Percentiles rank a stretch among this genome's conserved stretches.
phyloP scores from a whole-genome alignment of 495 filamentous ascomycete genomes.

The Annulohypoxylon nitens region DNA sequence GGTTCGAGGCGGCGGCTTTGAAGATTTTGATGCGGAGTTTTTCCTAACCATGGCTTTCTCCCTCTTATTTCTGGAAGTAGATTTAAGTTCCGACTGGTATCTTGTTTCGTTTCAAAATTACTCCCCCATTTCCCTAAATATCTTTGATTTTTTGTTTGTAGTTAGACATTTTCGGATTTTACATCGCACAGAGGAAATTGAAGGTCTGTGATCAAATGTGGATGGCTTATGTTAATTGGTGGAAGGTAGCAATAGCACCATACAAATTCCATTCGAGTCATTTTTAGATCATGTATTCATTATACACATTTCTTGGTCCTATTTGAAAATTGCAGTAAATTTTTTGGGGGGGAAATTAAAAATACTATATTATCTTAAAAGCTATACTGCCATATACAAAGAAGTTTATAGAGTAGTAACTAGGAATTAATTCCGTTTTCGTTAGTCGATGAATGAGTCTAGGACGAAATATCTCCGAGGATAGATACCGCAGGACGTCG shows the following conservation, averaged over 20 bases:
- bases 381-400: too few species aligned
- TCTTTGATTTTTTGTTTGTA: background rate
- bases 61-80: background rate
- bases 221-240: background rate
- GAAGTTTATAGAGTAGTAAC: background rate
- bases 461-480: background rate
- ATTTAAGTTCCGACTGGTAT: background rate
- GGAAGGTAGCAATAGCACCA: background rate
- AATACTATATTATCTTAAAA: background rate
- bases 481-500: background rate
- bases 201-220: slow-evolving; percentile 3
- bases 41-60: slow-evolving; percentile 33
- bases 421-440: background rate
- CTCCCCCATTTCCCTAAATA: too few species aligned
- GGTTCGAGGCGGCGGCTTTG: slow-evolving; percentile 26
- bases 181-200: background rate
- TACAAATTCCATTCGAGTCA: background rate
- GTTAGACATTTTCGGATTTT: background rate
- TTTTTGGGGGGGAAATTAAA: too few species aligned
- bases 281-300: background rate
- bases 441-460: background rate
- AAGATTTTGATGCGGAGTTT: slow-evolving; percentile 20
- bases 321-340: background rate
- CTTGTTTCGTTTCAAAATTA: background rate
- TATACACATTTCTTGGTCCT: background rate